Evolutionary conservation across 805 yeast species (phyloP).

Genomic region (Metschnikowia chrysomelidarum): DNA sequence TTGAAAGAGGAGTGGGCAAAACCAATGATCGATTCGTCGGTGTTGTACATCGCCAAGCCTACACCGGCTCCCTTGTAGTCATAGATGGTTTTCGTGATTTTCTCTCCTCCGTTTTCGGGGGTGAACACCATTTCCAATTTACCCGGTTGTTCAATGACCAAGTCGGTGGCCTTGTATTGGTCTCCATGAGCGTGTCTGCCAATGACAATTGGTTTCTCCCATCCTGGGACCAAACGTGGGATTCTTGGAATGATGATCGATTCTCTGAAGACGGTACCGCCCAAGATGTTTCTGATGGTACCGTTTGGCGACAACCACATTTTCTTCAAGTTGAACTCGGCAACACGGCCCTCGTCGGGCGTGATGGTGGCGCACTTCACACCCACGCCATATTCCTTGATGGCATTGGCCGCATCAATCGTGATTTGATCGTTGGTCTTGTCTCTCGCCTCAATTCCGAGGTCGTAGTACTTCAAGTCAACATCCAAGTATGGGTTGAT

Average conservation of each 20-base stretch:
- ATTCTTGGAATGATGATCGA: conserved; percentile 88
- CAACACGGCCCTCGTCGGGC: conserved; percentile 95
- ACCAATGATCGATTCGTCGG: conserved; percentile 84
- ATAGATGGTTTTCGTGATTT: conserved; percentile 58
- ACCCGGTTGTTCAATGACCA: conserved; percentile 78
- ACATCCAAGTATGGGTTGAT: conserved; percentile 82
- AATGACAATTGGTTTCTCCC: conserved; percentile 94
- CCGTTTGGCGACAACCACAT: conserved; percentile 99
- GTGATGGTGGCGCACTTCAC: conserved; percentile 98
- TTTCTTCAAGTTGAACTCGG: conserved; percentile 85
- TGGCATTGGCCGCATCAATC: conserved; percentile 85
- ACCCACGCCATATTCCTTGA: conserved; percentile 84
- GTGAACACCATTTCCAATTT: conserved; percentile 72
- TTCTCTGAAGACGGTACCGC: conserved; percentile 96
- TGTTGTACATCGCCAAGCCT: conserved; percentile 92
- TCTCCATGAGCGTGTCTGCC: conserved; percentile 98
- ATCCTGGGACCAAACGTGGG: conserved; percentile 84
- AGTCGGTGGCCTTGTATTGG: conserved; percentile 91
- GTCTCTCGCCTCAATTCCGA: conserved; percentile 85
- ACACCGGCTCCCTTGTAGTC: conserved; percentile 74
- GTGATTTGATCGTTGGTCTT: conserved; percentile 87
- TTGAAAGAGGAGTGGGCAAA: conserved; percentile 94
- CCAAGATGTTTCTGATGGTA: conserved; percentile 90
- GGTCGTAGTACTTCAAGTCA: conserved; percentile 88
- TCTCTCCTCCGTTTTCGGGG: conserved; percentile 61